Evolutionary conservation across 495 filamentous ascomycete genomes (phyloP).

Genomic region (Penicillium angulare): DNA sequence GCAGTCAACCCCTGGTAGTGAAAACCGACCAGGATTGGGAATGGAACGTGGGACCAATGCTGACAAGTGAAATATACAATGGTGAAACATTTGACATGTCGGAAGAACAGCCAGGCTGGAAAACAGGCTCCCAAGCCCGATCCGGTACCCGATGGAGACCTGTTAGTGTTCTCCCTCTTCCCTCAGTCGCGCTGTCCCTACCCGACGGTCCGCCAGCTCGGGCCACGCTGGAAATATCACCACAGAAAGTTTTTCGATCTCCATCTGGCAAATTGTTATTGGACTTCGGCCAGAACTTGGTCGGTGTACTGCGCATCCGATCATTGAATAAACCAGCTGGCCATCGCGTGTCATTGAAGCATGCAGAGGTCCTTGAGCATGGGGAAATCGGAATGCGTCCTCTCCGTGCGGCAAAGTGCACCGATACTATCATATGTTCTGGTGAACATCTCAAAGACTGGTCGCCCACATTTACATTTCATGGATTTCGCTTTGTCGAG

Average conservation of each 20-base stretch:
- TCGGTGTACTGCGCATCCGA: constrained; percentile 37
- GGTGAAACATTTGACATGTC: constrained; percentile 47
- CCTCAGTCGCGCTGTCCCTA: constrained; percentile 24
- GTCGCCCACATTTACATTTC: constrained; percentile 49
- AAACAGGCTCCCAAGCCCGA: background rate
- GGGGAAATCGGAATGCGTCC: constrained; percentile 48
- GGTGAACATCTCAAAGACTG: constrained; percentile 19
- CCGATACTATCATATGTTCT: constrained; percentile 31
- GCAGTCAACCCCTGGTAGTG: constrained; percentile 15
- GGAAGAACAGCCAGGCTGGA: constrained; percentile 16
- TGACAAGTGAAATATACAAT: constrained; percentile 50
- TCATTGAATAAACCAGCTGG: constrained; percentile 31
- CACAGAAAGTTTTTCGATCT: constrained; percentile 38
- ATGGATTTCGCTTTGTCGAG: constrained; percentile 55
- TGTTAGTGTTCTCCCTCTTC: constrained; percentile 9
- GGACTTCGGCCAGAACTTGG: constrained; percentile 55
- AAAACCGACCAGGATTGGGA: constrained; percentile 39
- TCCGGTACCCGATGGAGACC: background rate
- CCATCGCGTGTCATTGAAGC: constrained; percentile 27
- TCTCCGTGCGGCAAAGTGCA: constrained; percentile 39
- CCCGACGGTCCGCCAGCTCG: constrained; percentile 43
- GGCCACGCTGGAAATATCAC: constrained; percentile 28
- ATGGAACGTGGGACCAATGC: constrained; percentile 22
- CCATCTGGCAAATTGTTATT: constrained; percentile 37
- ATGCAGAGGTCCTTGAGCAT: constrained; percentile 51